Percentiles rank a stretch among this genome's conserved stretches.
phyloP scores from a whole-genome alignment of 305 asterid species.

The Fraxinus paxiana region DNA sequence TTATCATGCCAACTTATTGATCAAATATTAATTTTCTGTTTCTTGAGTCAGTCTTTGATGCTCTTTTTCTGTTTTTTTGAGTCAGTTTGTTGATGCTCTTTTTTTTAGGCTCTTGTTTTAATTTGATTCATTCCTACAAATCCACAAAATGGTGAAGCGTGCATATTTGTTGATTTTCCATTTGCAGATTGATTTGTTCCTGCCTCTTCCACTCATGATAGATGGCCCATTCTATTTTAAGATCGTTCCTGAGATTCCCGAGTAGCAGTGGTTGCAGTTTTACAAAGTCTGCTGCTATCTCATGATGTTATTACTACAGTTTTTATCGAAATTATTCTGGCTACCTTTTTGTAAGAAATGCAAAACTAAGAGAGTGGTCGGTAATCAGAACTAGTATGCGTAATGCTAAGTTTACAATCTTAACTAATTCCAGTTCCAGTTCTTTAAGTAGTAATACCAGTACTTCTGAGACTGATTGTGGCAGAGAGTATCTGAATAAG shows the following conservation, averaged over 20 bases:
- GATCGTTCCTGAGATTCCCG: slow-evolving; percentile 41
- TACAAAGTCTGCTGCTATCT: slow-evolving; percentile 25
- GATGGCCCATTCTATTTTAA: slow-evolving; percentile 48
- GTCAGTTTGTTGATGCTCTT: background rate
- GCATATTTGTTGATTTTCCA: slow-evolving; percentile 3
- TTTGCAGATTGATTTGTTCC: slow-evolving; percentile 21
- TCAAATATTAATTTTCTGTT: background rate
- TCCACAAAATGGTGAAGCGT: background rate
- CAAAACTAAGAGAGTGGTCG: slow-evolving; percentile 17
- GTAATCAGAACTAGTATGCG: slow-evolving; percentile 1
- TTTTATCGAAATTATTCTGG: slow-evolving; percentile 21
- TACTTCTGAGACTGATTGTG: slow-evolving; percentile 29
- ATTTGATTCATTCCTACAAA: background rate
- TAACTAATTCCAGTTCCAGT: slow-evolving; percentile 26
- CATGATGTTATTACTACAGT: slow-evolving; percentile 19
- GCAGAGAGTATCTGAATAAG: slow-evolving; percentile 57
- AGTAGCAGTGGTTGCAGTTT: slow-evolving; percentile 28
- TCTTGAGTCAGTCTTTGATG: background rate
- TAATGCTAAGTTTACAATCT: slow-evolving; percentile 20
- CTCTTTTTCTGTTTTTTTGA: too few species aligned
- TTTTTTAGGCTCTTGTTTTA: background rate
- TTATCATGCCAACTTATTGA: background rate
- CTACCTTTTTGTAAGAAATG: slow-evolving; percentile 17
- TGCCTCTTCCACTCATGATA: slow-evolving; percentile 12
- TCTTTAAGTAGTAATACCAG: slow-evolving; percentile 21